Evolutionary conservation across 805 yeast species (phyloP), one percentile per base, ranked within the genome.

Genomic region (Candida awuae): DNA sequence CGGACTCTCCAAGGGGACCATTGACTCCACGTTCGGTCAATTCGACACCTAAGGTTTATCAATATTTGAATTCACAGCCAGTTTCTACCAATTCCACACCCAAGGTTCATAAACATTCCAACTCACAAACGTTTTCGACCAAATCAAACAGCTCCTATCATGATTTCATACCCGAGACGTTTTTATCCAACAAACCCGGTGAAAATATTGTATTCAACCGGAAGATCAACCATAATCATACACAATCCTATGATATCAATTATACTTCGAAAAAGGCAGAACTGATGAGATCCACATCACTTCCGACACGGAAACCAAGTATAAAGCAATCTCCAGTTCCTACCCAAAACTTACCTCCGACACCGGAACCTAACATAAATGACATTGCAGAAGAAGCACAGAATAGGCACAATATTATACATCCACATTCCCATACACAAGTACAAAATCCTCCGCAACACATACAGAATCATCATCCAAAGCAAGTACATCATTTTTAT

Each of bases 261-360:
- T 21, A 16, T 12, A 18, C 13, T 13, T 25, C 17, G 16, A 26
- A 18, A 16, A 22, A 12, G 7, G n/a, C 21, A 3, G 12, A 22
- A 18, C 14, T 45, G 8, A 37, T 37, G 32, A 42, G 48, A 38
- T 39, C 48, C 1, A 39, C 46, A 2, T 45, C 48, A 8, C 25
- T 44, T 6, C 47, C 47, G 20, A 29, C 32, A 7, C 18, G 36
- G 16, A 36, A 29, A 7, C 17, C 30, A 10, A 35, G 43, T 16
- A 6, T 21, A 12, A 29, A 17, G 17, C 32, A 32, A 8, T 20
- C 43, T n/a, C 42, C 45, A 12, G 40, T 19, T 25, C 46, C 44
- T 3, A 13, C 14, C 13, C 16, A 32, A 13, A 22, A 41, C 21
- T 16, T 39, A 15, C 43, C 45, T 10, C 36, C 44, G 13, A 16